A percentile compares a stretch with the other conserved stretches of the same genome.
Evolutionary conservation across 345 rosid species (phyloP).

Genomic region (Gossypium australe): DNA sequence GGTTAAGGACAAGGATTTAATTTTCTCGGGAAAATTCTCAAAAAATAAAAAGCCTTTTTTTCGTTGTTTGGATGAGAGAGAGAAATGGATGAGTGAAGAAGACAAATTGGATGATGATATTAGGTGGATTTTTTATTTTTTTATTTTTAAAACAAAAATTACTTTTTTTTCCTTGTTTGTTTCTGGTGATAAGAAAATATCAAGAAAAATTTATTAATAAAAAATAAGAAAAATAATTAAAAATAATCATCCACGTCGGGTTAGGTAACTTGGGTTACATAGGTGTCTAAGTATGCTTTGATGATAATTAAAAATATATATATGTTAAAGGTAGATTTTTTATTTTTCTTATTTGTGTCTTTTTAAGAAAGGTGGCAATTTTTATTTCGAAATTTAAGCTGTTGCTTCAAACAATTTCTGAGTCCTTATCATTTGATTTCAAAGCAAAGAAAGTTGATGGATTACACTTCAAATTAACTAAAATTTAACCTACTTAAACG

Average conservation of each 20-base stretch:
- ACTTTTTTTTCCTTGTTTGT: no score
- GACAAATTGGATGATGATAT: neutral
- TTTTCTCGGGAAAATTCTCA: constrained; percentile 20
- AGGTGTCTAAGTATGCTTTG: no score
- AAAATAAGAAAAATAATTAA: neutral
- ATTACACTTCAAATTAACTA: neutral
- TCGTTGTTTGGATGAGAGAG: neutral
- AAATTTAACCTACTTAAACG: neutral
- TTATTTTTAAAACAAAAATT: neutral
- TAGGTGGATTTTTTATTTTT: neutral
- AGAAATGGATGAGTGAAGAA: neutral
- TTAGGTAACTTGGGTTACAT: neutral
- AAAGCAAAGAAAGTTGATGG: neutral
- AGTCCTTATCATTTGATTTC: neutral
- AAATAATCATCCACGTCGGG: neutral
- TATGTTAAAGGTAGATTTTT: no score
- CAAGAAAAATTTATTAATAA: no score
- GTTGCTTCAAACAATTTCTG: no score
- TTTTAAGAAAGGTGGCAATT: no score
- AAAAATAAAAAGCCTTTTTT: no score
- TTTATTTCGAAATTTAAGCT: no score
- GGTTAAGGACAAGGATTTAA: constrained; percentile 22
- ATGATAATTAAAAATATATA: no score
- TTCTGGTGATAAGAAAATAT: no score
- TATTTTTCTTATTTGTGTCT: no score